Evolutionary conservation across 192 early-diverging fungal genomes (phyloP).

Genomic region (Coemansia sp.): DNA sequence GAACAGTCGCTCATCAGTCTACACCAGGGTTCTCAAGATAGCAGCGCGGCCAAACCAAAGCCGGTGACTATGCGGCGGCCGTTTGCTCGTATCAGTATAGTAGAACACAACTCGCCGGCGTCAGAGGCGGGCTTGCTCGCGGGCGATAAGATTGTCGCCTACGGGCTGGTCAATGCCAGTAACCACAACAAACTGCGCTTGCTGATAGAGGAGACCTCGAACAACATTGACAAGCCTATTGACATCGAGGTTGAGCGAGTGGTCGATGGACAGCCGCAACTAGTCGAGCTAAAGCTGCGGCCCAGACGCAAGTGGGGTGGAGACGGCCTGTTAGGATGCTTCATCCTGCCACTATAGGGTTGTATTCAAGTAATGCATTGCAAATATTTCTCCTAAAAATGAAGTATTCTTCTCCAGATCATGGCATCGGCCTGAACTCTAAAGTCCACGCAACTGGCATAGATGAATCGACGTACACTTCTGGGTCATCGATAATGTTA

Average conservation of each 20-base stretch:
- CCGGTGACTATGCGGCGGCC: conserved; percentile 13
- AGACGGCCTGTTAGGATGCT: conserved; percentile 47
- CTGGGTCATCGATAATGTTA: conserved; percentile 65
- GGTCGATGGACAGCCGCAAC: conserved; percentile 27
- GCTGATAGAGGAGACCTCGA: conserved; percentile 20
- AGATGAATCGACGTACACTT: conserved; percentile 69
- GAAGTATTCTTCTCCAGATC: neutral
- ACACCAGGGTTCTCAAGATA: conserved; percentile 22
- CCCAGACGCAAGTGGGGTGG: conserved; percentile 51
- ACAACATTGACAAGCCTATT: conserved; percentile 27
- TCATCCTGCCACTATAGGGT: conserved; percentile 28
- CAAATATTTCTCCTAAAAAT: neutral
- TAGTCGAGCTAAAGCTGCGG: conserved; percentile 15
- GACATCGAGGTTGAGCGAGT: conserved; percentile 33
- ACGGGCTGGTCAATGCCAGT: conserved; percentile 19
- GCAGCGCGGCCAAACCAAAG: neutral
- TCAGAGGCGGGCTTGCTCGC: conserved; percentile 36
- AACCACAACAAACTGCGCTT: conserved; percentile 30
- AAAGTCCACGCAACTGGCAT: conserved; percentile 80
- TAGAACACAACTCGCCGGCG: conserved; percentile 41
- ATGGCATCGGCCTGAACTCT: conserved; percentile 56
- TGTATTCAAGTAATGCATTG: neutral
- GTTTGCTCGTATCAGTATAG: conserved; percentile 49
- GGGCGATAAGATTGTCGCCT: conserved; percentile 37
- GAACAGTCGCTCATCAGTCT: conserved; percentile 56